Evolutionary conservation across 2,329 filamentous ascomycete species (phyloP).

Genomic region (Ciborinia camelliae): DNA sequence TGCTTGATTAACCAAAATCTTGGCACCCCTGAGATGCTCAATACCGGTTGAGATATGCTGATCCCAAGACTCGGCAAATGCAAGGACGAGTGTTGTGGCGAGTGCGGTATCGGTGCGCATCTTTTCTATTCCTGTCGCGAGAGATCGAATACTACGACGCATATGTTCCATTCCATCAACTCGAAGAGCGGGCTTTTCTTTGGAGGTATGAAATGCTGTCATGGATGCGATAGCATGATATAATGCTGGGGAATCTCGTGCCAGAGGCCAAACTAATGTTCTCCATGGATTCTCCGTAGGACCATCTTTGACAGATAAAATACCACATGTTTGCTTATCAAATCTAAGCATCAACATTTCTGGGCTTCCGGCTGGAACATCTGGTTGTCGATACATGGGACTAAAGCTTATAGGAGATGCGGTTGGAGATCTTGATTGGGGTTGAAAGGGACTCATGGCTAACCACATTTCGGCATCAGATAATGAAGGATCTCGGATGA

Average conservation of each 20-base stretch:
- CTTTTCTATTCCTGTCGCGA: slow-evolving; percentile 57
- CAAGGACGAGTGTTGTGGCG: slow-evolving; percentile 65
- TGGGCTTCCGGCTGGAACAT: slow-evolving; percentile 49
- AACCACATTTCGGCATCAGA: slow-evolving; percentile 33
- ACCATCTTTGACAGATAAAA: slow-evolving; percentile 68
- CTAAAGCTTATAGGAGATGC: slow-evolving; percentile 27
- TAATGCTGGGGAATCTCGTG: slow-evolving; percentile 59
- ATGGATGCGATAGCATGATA: slow-evolving; percentile 67
- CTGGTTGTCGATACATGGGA: slow-evolving; percentile 45
- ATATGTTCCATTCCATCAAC: slow-evolving; percentile 67
- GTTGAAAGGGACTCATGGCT: slow-evolving; percentile 27
- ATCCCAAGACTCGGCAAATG: slow-evolving; percentile 70
- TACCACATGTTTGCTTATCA: slow-evolving; percentile 64
- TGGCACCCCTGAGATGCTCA: slow-evolving; percentile 65
- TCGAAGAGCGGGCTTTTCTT: slow-evolving; percentile 53
- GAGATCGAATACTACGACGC: slow-evolving; percentile 57
- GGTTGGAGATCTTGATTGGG: slow-evolving; percentile 27
- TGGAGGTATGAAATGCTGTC: slow-evolving; percentile 65
- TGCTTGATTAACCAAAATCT: slow-evolving; percentile 58
- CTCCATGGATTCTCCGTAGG: slow-evolving; percentile 69
- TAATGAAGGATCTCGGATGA: slow-evolving; percentile 42
- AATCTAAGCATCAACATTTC: slow-evolving; percentile 63
- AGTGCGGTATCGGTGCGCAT: slow-evolving; percentile 64
- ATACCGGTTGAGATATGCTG: slow-evolving; percentile 66
- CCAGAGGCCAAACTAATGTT: slow-evolving; percentile 66